Percentiles rank a stretch among this genome's conserved stretches.
These are phyloP conservation scores for Lepidium africanum DNA, from an alignment of 345 rosid genomes.

Conservation along the genomic window DNA sequence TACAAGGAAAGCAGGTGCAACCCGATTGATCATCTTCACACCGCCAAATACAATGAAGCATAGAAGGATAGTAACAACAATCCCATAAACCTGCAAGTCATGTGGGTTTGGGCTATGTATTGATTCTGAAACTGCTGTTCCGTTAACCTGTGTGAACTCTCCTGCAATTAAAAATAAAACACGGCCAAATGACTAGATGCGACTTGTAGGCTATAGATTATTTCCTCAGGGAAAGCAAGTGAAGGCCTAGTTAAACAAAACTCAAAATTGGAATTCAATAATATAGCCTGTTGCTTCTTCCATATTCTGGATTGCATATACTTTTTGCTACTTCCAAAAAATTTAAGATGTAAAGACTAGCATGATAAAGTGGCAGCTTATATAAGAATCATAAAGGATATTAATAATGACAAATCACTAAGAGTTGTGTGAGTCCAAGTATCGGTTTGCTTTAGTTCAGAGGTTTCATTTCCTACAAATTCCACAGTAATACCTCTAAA, in stretches of 20 bases:
- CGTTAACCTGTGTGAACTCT: conserved; percentile 66
- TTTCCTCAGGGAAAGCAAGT: background rate
- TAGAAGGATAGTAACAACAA: conserved; percentile 75
- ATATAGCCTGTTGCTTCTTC: background rate
- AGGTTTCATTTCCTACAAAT: conserved; percentile 7
- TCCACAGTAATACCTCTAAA: conserved; percentile 58
- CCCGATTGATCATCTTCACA: conserved; percentile 97
- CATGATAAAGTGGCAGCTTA: background rate
- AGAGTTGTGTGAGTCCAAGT: background rate
- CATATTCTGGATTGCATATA: background rate
- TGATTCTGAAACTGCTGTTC: conserved; percentile 36
- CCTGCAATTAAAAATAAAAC: conserved; percentile 39
- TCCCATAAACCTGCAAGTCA: conserved; percentile 93
- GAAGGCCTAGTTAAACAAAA: background rate
- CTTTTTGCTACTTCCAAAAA: conserved; percentile 13
- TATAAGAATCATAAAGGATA: background rate
- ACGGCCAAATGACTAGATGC: background rate
- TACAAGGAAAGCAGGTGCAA: conserved; percentile 95
- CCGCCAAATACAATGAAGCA: conserved; percentile 99
- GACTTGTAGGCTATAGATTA: background rate
- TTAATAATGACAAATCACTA: background rate
- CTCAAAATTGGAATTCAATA: background rate
- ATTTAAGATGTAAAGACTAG: conserved; percentile 2
- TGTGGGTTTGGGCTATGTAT: conserved; percentile 71
- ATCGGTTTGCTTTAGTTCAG: conserved; percentile 6